Evolutionary conservation across 2,329 filamentous ascomycete genomes (phyloP).

Genomic region (Talaromyces sp.): DNA sequence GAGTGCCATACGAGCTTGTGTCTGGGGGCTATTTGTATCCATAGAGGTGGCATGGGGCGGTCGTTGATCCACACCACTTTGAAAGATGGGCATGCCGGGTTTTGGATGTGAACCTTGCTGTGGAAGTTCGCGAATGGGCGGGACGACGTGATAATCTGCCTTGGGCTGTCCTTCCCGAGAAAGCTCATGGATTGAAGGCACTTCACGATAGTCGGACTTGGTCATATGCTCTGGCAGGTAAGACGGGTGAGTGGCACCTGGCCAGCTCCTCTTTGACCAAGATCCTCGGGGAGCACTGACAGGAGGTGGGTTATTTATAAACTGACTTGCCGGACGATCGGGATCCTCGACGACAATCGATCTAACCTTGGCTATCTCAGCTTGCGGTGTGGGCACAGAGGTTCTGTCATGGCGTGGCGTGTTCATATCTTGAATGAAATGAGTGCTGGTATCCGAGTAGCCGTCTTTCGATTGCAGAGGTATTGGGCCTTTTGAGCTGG

Average conservation of each 20-base stretch:
- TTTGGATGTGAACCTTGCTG: constrained; percentile 34
- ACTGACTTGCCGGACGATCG: constrained; percentile 33
- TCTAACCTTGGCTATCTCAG: constrained; percentile 43
- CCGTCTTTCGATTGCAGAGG: constrained; percentile 80
- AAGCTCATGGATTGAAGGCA: constrained; percentile 37
- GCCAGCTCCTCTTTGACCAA: constrained; percentile 39
- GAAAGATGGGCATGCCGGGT: constrained; percentile 33
- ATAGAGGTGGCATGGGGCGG: constrained; percentile 28
- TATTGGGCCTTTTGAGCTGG: constrained; percentile 63
- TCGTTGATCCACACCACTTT: constrained; percentile 33
- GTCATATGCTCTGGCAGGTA: constrained; percentile 34
- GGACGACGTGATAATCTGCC: constrained; percentile 37
- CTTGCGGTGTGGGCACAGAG: constrained; percentile 27
- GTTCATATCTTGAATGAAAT: constrained; percentile 35
- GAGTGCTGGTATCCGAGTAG: constrained; percentile 34
- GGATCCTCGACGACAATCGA: constrained; percentile 45
- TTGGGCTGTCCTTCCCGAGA: constrained; percentile 34
- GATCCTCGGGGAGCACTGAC: constrained; percentile 28
- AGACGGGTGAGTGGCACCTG: constrained; percentile 29
- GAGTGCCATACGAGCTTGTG: constrained; percentile 40
- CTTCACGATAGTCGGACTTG: constrained; percentile 39
- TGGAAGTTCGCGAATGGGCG: constrained; percentile 36
- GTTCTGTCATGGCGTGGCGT: constrained; percentile 36
- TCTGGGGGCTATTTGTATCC: constrained; percentile 38
- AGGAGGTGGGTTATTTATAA: constrained; percentile 37